Base-by-base conservation (phyloP, 176 grass and related monocot species). In the Secale cereale region DNA sequence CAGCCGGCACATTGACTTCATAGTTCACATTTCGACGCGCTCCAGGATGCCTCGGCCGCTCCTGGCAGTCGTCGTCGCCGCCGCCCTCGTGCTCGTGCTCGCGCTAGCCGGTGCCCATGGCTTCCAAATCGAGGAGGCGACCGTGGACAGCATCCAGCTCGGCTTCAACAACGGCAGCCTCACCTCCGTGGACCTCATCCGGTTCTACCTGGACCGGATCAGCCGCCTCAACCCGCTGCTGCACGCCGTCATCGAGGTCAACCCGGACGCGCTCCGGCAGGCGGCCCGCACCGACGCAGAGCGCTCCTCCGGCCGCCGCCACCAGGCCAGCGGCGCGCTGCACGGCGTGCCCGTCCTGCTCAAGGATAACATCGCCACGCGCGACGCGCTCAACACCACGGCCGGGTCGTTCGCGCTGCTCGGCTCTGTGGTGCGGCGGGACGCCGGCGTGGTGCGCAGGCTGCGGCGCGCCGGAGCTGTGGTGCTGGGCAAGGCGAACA, bases 321-420 rank as follows among this genome's bases (percentile, higher is more conserved):
- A n/a, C n/a, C 30, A 31, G 1, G 39, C 45, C 46, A 70, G 15
- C 61, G 66, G 63, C 14, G 32, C 26, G 16, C 77, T 97, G 17
- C 94, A 93, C 23, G 94, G 91, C n/a, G 85, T 97, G 28, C 87
- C 94, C 2, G 70, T 97, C 7, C 83, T 93, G 59, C 68, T 97
- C 36, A 97, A 97, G 85, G 94, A 97, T 78, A 87, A 84, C 63
- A 93, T 97, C 56, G 87, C 14, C 33, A 88, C 92, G 0, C 77
- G 31, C 10, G 94, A 88, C 89, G 23, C 29, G 80, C 87, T 97
- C 43, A 94, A 90, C 89, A 92, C 94, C 17, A 94, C 87, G 10
- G 94, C 91, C 22, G 89, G 94, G 5, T 97, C 94, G 0, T 50
- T 94, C 31, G 89, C 91, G 48, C 52, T 97, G 69, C 82, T 97